Evolutionary conservation across 306 rosid species (phyloP).

Genomic region (Inga laurina): DNA sequence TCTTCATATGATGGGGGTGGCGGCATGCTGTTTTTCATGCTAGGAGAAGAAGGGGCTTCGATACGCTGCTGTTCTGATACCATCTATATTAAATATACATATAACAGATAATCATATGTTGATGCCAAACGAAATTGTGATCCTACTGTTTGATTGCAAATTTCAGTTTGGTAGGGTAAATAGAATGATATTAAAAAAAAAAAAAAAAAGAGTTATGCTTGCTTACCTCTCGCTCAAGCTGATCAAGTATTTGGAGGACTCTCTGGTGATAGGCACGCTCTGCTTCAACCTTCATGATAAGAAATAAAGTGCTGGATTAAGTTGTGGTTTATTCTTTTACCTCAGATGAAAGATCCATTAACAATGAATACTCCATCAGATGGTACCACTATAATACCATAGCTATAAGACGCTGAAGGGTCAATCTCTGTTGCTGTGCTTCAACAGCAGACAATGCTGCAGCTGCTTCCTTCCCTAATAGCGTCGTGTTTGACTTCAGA

Average conservation of each 20-base stretch:
- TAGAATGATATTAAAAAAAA: background rate
- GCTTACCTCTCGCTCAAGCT: conserved; percentile 8
- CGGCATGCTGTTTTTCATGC: background rate
- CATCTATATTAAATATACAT: conserved; percentile 8
- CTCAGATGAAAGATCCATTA: background rate
- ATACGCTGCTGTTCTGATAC: background rate
- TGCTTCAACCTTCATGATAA: conserved; percentile 2
- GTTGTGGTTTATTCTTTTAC: background rate
- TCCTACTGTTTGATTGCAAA: background rate
- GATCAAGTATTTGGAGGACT: conserved; percentile 10
- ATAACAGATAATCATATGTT: background rate
- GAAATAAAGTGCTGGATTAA: background rate
- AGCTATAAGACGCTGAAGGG: conserved; percentile 2
- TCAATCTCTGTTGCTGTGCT: conserved; percentile 9
- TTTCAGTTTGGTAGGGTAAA: background rate
- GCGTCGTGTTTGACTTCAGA: background rate
- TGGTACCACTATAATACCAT: background rate
- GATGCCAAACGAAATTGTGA: background rate
- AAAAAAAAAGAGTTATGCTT: background rate
- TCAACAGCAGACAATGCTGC: conserved; percentile 9
- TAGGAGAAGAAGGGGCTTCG: background rate
- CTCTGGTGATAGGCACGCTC: conserved; percentile 16
- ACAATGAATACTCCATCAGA: background rate
- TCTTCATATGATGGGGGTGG: conserved; percentile 10
- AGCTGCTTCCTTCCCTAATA: conserved; percentile 10